These are phyloP conservation scores for Pyrus betulifolia DNA, from an alignment of 306 rosid species.

Conservation along the genomic window DNA sequence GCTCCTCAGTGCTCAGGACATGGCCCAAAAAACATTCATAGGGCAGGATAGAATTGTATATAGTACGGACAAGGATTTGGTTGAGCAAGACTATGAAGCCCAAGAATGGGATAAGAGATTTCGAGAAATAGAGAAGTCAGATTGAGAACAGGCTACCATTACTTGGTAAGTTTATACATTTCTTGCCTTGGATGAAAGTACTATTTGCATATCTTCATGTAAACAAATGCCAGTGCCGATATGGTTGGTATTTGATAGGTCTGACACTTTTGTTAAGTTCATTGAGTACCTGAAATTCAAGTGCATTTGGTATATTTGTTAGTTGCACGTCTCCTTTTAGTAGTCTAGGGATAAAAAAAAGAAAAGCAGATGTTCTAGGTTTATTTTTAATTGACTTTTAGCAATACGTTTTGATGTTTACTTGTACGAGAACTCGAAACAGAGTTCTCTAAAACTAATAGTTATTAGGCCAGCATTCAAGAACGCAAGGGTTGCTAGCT, in stretches of 20 bases:
- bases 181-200: background rate
- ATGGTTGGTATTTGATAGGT: background rate
- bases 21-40: constrained; percentile 83
- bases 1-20: constrained; percentile 88
- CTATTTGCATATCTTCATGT: background rate
- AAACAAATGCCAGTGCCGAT: background rate
- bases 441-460: background rate
- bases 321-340: background rate
- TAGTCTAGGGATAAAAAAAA: background rate
- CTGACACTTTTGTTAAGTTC: no score
- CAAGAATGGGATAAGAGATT: constrained; percentile 83
- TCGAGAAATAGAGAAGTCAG: constrained; percentile 69
- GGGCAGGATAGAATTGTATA: constrained; percentile 89
- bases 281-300: background rate
- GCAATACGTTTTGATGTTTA: background rate
- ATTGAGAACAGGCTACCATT: constrained; percentile 29
- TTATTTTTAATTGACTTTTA: background rate
- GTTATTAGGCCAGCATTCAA: background rate
- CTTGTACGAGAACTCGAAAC: background rate
- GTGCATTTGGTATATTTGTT: background rate
- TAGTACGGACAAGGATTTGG: constrained; percentile 80
- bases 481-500: background rate
- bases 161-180: background rate
- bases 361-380: background rate
- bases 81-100: constrained; percentile 79